phyloP scores from a whole-genome alignment of 305 asterid species.

The Plantago lanceolata region DNA sequence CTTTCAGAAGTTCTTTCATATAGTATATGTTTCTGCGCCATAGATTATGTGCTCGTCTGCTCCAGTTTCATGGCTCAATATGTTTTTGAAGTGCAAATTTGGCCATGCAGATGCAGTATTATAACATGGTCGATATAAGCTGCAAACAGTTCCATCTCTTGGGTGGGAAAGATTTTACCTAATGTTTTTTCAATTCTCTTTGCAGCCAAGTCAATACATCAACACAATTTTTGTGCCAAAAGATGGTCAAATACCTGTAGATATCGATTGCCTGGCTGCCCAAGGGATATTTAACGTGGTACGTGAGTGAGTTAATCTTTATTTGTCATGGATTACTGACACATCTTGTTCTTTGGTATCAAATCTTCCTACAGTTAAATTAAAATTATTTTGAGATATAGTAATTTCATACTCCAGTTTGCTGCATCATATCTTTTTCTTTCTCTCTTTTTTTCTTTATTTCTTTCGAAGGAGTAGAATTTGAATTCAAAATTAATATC shows the following conservation, averaged over 20 bases:
- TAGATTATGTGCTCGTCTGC: background rate
- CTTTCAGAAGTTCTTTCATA: background rate
- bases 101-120: background rate
- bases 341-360: background rate
- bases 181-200: slow-evolving; percentile 23
- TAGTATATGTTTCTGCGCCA: background rate
- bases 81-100: background rate
- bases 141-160: background rate
- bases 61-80: background rate
- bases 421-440: background rate
- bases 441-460: too few species aligned
- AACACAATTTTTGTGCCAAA: slow-evolving; percentile 77
- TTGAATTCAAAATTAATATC: too few species aligned
- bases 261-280: slow-evolving; percentile 45
- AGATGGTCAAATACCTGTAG: slow-evolving; percentile 66
- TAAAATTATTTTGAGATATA: background rate
- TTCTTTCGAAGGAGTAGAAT: too few species aligned
- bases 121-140: background rate
- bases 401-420: background rate
- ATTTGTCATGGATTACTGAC: background rate
- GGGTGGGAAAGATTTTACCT: slow-evolving; percentile 11
- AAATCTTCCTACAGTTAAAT: too few species aligned
- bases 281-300: slow-evolving; percentile 74
- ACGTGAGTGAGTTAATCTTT: slow-evolving; percentile 16
- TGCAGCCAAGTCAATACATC: slow-evolving; percentile 73